Base-by-base conservation (phyloP, 1,284 basidiomycete genomes). In the Leccinum pallidistipes region DNA sequence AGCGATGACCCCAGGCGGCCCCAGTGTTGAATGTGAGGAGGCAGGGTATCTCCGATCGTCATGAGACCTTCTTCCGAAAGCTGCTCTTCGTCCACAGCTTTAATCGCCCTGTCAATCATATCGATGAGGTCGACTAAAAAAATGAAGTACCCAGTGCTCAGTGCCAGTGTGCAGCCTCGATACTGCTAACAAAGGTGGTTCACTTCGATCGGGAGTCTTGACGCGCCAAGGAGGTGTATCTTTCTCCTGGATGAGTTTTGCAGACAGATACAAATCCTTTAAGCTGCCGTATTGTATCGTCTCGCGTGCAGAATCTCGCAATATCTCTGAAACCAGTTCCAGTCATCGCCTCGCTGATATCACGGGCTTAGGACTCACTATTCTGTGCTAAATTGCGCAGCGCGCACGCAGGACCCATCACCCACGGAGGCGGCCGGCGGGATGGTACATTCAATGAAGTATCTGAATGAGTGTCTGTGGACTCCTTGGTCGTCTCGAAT, bases 91-190 rank as follows among this genome's bases (percentile, higher is more conserved):
- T 71, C 73, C 27, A 72, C 36, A 0, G 61, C 54, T n/a, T 59
- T 64, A 52, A 71, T 65, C 63, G 69, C 59, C 52, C 63, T 72
- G 34, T 71, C 70, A 2, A 75, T 55, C 61, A 64, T 66, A 2
- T 56, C 43, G 5, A 59, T 49, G 21, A 71, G 51, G 10, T 71
- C 64, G 1, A 24, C 73, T 71, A 24, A 32, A n/a, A 29, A 27
- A 27, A 27, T 32, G 1, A 38, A 24, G 21, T 16, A 6, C 12
- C 0, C 18, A 54, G n/a, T 9, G 29, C 29, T 40, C 18, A 21
- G 7, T 29, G 29, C 18, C 18, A 21, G 31, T 3, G n/a, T 7
- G 51, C 16, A 52, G 29, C 16, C 2, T 18, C 29, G 1, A 52
- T 32, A 50, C 14, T 27, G 5, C 24, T 27, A 50, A 50, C 29